Evolutionary conservation across 306 rosid genomes (phyloP), one percentile per base, ranked within the genome.

Genomic region (Inga oerstediana): DNA sequence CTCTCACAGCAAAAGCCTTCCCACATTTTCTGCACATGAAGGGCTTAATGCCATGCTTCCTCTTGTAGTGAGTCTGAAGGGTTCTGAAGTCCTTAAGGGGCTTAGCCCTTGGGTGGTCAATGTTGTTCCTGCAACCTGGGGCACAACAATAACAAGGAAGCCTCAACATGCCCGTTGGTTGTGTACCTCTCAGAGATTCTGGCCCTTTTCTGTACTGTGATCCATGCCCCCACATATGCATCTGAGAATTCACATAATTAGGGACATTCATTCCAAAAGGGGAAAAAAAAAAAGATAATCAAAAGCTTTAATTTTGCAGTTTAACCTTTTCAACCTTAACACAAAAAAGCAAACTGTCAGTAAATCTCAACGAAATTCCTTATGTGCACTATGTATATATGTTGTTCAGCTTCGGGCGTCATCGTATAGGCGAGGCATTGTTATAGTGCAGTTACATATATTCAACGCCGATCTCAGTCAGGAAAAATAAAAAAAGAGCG

Each of bases 171-270:
- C 98, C 99, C 17, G 99, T 95, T 75, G 99, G 99, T 82, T 95
- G 99, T 2, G 94, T 95, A 0, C 99, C 99, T 46, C 99, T 85
- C n/a, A 95, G 90, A 2, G 99, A 95, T 74, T 95, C 99, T 0
- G 99, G 98, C 61, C 99, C 99, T 87, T 93, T 93, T 89, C 99
- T 90, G 77, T 95, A 95, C 39, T 95, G 98, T 44, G 99, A 95
- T 56, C 99, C 99, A 86, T 95, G 99, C 88, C 99, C 99, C 99
- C 99, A 95, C 99, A 95, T 95, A 84, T 95, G 99, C 99, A 95
- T 95, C 99, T 95, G 67, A 65, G 71, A 59, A 66, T n/a, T n/a
- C 10, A 22, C 66, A 59, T 43, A 74, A 27, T 15, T 78, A 65
- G 11, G 71, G 44, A 15, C 39, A 77, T 51, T 13, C 16, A 77